phyloP scores from a whole-genome alignment of 495 filamentous ascomycete species.

The Pyrenula massariospora region DNA sequence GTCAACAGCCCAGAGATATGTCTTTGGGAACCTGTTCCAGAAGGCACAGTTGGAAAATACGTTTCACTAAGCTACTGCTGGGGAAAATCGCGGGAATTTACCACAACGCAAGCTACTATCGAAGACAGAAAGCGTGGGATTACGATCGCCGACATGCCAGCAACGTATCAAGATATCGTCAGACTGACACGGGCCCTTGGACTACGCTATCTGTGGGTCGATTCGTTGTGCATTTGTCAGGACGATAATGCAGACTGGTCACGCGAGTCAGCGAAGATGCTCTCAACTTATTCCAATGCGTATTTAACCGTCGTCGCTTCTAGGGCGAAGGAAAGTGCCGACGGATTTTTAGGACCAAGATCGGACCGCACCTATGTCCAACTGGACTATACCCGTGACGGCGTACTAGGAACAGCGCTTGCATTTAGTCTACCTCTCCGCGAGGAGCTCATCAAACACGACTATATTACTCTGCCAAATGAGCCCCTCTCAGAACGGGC shows the following conservation, averaged over 20 bases:
- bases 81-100: not conserved
- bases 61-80: not conserved
- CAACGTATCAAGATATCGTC: conserved; percentile 6
- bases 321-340: not conserved
- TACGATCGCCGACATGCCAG: conserved; percentile 3
- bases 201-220: conserved; percentile 21
- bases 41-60: not conserved
- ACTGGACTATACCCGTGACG: conserved; percentile 1
- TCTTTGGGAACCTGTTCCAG: not conserved
- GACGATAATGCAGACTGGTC: conserved; percentile 19
- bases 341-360: not conserved
- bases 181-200: conserved; percentile 5
- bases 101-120: not conserved
- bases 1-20: not conserved
- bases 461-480: not conserved
- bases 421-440: not conserved
- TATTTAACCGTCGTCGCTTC: not conserved
- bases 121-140: conserved; percentile 2
- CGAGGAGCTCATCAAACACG: not conserved
- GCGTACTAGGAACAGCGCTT: not conserved
- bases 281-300: conserved; percentile 7
- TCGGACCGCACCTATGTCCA: not conserved
- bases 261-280: conserved; percentile 21
- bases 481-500: conserved; percentile 1
- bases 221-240: conserved; percentile 30